A percentile compares a stretch with the other conserved stretches of the same genome.
phyloP scores from a whole-genome alignment of 768 basidiomycete species.

The Leccinum longicurvipes region DNA sequence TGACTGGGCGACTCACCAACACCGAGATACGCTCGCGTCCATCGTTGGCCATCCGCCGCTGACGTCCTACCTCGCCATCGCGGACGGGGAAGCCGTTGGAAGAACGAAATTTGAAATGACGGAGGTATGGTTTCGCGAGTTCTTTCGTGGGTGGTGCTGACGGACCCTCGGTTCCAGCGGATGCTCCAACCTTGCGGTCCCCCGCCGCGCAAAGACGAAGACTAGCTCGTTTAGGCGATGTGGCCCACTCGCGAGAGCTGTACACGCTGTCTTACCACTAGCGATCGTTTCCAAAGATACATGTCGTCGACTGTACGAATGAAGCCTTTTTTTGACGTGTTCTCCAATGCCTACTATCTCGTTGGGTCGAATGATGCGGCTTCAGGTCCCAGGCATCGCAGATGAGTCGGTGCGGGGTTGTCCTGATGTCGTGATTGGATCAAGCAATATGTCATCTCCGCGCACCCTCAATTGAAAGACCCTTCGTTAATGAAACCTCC shows the following conservation, averaged over 20 bases:
- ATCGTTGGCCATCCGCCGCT: conserved; percentile 90
- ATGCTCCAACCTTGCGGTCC: conserved; percentile 96
- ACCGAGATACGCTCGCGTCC: conserved; percentile 90
- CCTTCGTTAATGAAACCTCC: not conserved
- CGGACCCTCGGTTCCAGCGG: conserved; percentile 43
- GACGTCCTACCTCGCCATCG: conserved; percentile 83
- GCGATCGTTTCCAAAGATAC: not conserved
- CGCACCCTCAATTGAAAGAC: not conserved
- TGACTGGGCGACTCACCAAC: conserved; percentile 95
- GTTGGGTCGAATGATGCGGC: not conserved
- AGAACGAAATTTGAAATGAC: conserved; percentile 92
- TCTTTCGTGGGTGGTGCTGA: conserved; percentile 22
- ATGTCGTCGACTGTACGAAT: not conserved
- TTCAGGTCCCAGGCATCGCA: not conserved
- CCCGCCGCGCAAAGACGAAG: conserved; percentile 86
- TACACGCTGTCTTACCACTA: not conserved
- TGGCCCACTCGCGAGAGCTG: too few relatives aligned
- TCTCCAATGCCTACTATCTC: not conserved
- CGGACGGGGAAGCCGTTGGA: conserved; percentile 91
- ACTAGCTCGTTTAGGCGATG: conserved; percentile 29
- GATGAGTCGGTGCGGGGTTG: not conserved
- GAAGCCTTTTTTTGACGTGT: not conserved
- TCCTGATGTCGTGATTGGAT: not conserved
- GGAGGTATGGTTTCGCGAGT: conserved; percentile 54
- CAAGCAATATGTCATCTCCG: not conserved